Percentiles rank a stretch among this genome's conserved stretches.
phyloP scores from a whole-genome alignment of 176 grass and related monocot species.

The Juncus inflexus region DNA sequence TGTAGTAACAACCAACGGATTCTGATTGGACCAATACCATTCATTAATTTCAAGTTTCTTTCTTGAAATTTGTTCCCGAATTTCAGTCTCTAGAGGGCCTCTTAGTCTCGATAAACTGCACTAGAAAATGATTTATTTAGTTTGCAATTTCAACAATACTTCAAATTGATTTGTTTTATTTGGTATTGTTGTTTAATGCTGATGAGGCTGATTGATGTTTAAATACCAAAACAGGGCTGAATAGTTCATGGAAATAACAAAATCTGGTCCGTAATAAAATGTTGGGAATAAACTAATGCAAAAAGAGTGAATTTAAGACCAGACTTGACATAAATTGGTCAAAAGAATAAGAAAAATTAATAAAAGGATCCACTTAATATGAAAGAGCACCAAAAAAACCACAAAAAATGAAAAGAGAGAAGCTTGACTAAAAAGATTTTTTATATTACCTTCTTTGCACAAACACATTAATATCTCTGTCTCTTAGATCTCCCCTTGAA shows the following conservation, averaged over 20 bases:
- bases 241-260: too few relatives aligned
- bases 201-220: too few relatives aligned
- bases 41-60: slow-evolving; percentile 59
- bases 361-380: background rate
- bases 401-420: too few relatives aligned
- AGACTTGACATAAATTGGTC: background rate
- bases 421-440: too few relatives aligned
- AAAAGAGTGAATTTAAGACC: background rate
- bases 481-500: slow-evolving; percentile 69
- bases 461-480: slow-evolving; percentile 86
- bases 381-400: background rate
- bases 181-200: too few relatives aligned
- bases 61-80: slow-evolving; percentile 62
- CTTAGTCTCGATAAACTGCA: slow-evolving; percentile 76
- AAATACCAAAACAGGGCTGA: too few relatives aligned
- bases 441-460: slow-evolving; percentile 68
- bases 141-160: background rate
- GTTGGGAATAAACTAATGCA: too few relatives aligned
- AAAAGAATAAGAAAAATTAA: background rate
- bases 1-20: slow-evolving; percentile 71
- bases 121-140: slow-evolving; percentile 2
- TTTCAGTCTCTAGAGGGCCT: slow-evolving; percentile 60
- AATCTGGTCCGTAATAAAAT: too few relatives aligned
- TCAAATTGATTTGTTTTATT: background rate
- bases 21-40: slow-evolving; percentile 81